Percentiles rank a stretch among this genome's conserved stretches.
Evolutionary conservation across 2,329 filamentous ascomycete genomes (phyloP).

Genomic region (Penicillium fuscoglaucum): DNA sequence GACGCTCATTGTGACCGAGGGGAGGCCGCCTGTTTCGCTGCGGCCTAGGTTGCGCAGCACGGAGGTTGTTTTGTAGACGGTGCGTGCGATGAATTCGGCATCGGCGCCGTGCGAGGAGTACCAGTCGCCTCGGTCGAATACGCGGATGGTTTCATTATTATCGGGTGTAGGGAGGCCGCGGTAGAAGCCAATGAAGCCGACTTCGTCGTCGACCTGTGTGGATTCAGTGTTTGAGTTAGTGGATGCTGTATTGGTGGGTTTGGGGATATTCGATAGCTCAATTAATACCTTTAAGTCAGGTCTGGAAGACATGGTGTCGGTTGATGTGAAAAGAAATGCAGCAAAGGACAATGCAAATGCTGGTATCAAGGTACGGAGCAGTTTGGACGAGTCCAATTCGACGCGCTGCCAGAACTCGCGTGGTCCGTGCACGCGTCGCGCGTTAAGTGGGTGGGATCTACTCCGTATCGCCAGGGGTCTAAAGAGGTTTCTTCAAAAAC

Average conservation of each 20-base stretch:
- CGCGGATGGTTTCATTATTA: conserved; percentile 67
- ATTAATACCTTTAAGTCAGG: conserved; percentile 66
- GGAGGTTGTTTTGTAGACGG: conserved; percentile 98
- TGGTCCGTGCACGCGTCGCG: conserved; percentile 38
- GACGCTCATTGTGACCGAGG: conserved; percentile 91
- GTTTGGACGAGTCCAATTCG: conserved; percentile 19
- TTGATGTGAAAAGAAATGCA: conserved; percentile 14
- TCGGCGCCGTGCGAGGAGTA: conserved; percentile 67
- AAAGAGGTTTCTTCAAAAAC: too few species aligned
- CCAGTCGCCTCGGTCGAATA: conserved; percentile 93
- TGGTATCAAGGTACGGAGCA: conserved; percentile 4
- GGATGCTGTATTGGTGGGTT: background rate
- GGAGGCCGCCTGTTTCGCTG: conserved; percentile 77
- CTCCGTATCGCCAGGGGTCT: background rate
- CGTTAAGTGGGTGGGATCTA: conserved; percentile 20
- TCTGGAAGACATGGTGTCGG: conserved; percentile 64
- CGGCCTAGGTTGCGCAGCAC: conserved; percentile 87
- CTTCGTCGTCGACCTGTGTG: conserved; percentile 84
- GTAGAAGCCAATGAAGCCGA: conserved; percentile 95
- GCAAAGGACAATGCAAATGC: conserved; percentile 9
- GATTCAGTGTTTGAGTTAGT: conserved; percentile 9
- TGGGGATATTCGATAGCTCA: background rate
- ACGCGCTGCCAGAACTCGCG: conserved; percentile 31
- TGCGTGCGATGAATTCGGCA: conserved; percentile 51
- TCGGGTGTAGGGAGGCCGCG: conserved; percentile 73